Evolutionary conservation across 2,329 filamentous ascomycete genomes (phyloP), one percentile per base, ranked within the genome.

Genomic region (Rhytidhysteron rufulum): DNA sequence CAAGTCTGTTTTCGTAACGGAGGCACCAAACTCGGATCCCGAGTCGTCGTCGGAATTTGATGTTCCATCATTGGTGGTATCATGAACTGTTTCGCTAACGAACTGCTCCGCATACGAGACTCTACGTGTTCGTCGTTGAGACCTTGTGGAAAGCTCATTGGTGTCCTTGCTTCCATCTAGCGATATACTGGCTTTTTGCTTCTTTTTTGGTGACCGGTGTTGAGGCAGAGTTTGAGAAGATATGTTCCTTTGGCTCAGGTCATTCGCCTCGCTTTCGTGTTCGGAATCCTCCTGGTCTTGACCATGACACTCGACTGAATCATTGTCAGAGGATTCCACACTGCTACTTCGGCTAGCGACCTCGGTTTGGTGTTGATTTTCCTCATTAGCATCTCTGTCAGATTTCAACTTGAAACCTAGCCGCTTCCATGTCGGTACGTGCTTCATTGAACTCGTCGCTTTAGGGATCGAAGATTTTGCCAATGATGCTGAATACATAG

Each of bases 111-210:
- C n/a, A 19, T 53, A 54, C 0, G 53, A 54, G 1, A 49, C 44
- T 5, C 43, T 43, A 5, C 17, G n/a, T 2, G 34, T 33, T 25
- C 41, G 39, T 10, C 49, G 45, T 31, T 42, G 44, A 13, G 46
- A 32, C 13, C 50, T 43, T 15, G 30, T 34, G 7, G 24, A 13
- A 8, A 27, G 7, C 24, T 27, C 24, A 13, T 27, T 7, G 24
- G 24, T 27, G 13, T 27, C 24, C 24, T 7, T 7, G 24, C 13
- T 27, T 8, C 7, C 7, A 27, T 8, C 13, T 13, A 13, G 8
- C 8, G 13, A 27, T 8, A 13, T 27, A 13, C 13, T 13, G 8
- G 7, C 24, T 7, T 13, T 27, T 7, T 13, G 7, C 13, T 13
- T 27, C 13, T 13, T 7, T 27, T 7, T 7, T 8, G 24, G 24